Evolutionary conservation across 73 alveolate species (phyloP), one percentile per base, ranked within the genome.

Genomic region (Durusdinium trenchii): DNA sequence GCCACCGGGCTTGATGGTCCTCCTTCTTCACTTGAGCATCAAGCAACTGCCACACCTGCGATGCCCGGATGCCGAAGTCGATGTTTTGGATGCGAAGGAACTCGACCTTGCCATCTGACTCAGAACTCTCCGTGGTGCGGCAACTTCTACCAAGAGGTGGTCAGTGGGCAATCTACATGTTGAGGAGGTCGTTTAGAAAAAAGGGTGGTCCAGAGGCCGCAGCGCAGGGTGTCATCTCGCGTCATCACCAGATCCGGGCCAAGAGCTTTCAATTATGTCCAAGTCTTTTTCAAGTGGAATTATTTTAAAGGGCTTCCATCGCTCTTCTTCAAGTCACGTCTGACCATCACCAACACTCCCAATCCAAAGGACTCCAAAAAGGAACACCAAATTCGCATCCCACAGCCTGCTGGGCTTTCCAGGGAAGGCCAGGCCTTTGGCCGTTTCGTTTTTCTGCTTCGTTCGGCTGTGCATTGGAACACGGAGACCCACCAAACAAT

Each of bases 351-450:
- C 7, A 62, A 62, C 18, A 62, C 6, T 62, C 76, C 76, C 76
- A 23, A 5, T 40, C 20, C 38, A 6, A 62, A 62, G 32, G 36
- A 6, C 50, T 12, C 6, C 69, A 23, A 57, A 57, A 57, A 57
- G 69, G 69, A 57, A 57, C 23, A 16, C 23, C 69, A 57, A 23
- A 12, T 57, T 12, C 69, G 32, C 12, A 57, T 23, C 69, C 69
- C 83, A 51, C 16, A 51, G 95, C 95, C 95, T 86, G 95, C 71
- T 61, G 67, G 12, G 95, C 95, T 60, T 86, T 86, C 95, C 95
- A 86, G 43, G 95, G 95, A 32, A 86, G 51, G 6, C 75, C 95
- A 23, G 95, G 95, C 95, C 95, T 86, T 18, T 14, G 67, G 5
- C 64, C 20, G 64, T 54, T 54, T 54, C 64, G 20, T 20, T 54